phyloP scores from a whole-genome alignment of 306 rosid genomes.

The Lupinus albus region DNA sequence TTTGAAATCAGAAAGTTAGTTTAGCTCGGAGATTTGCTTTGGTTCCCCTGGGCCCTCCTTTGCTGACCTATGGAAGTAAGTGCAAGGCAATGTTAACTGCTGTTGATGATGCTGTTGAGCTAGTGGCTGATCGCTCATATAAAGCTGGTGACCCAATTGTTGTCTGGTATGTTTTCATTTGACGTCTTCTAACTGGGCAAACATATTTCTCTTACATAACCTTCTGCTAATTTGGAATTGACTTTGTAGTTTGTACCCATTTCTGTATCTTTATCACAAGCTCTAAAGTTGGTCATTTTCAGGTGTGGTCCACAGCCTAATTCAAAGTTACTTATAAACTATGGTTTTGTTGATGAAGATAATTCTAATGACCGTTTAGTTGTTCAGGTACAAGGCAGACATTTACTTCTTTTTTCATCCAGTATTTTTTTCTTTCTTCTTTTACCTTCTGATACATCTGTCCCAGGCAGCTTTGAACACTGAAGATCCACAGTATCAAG shows the following conservation, averaged over 20 bases:
- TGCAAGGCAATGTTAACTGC: slow-evolving; percentile 92
- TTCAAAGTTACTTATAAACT: slow-evolving; percentile 82
- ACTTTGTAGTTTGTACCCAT: slow-evolving; percentile 20
- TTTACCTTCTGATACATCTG: slow-evolving; percentile 39
- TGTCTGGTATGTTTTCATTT: slow-evolving; percentile 69
- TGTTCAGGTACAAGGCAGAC: slow-evolving; percentile 61
- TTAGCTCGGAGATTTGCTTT: slow-evolving; percentile 96
- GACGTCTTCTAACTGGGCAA: slow-evolving; percentile 26
- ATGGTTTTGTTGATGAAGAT: slow-evolving; percentile 91
- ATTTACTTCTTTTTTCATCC: slow-evolving; percentile 24
- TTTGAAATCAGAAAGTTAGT: slow-evolving; percentile 80
- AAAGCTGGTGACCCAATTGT: slow-evolving; percentile 86
- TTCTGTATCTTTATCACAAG: slow-evolving; percentile 14
- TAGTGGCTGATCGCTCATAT: slow-evolving; percentile 83
- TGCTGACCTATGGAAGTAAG: slow-evolving; percentile 81
- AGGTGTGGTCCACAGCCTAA: slow-evolving; percentile 99
- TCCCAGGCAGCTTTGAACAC: slow-evolving; percentile 88
- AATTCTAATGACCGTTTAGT: slow-evolving; percentile 74
- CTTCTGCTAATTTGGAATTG: background rate
- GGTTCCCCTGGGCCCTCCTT: slow-evolving; percentile 97
- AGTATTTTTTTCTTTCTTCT: slow-evolving; percentile 32
- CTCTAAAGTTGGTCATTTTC: slow-evolving; percentile 41
- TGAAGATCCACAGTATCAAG: slow-evolving; percentile 97
- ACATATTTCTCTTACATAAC: background rate
- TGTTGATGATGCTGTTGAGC: slow-evolving; percentile 74